phyloP scores from a whole-genome alignment of 164 flowering plant genomes.

The Vitis rotundifolia region DNA sequence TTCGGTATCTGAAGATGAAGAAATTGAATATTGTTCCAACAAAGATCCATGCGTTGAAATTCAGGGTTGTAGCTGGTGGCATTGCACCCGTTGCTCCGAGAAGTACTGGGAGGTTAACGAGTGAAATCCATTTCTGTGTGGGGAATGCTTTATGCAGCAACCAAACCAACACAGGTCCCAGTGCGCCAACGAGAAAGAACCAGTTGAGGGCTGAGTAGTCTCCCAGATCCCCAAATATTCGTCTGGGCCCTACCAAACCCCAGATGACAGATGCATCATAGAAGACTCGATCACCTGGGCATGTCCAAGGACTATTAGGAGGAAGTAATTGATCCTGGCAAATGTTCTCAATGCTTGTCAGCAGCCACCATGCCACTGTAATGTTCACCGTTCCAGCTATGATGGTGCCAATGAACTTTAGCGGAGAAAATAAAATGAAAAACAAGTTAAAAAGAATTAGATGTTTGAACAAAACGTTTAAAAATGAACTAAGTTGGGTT shows the following conservation, averaged over 20 bases:
- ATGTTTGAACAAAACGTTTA: background rate
- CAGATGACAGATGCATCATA: constrained; percentile 63
- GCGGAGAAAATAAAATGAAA: no score
- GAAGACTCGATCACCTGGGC: constrained; percentile 52
- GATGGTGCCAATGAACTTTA: constrained; percentile 64
- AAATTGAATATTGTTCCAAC: constrained; percentile 43
- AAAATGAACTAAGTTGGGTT: no score
- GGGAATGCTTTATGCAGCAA: constrained; percentile 44
- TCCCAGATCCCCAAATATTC: constrained; percentile 46
- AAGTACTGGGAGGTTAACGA: constrained; percentile 54
- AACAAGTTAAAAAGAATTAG: background rate
- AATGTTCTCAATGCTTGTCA: constrained; percentile 50
- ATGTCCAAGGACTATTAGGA: constrained; percentile 73
- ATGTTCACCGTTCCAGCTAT: constrained; percentile 67
- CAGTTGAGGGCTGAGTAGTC: constrained; percentile 49
- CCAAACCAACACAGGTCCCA: constrained; percentile 48
- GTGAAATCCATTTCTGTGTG: constrained; percentile 39
- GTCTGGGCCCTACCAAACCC: constrained; percentile 56
- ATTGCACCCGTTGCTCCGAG: constrained; percentile 46
- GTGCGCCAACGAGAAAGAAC: constrained; percentile 46
- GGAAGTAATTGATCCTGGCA: constrained; percentile 58
- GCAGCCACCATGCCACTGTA: constrained; percentile 66
- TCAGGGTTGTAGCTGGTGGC: constrained; percentile 53
- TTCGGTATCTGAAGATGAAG: constrained; percentile 43
- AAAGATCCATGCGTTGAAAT: constrained; percentile 50